Evolutionary conservation across 148 eudicot genomes (phyloP).

Genomic region (Chenopodium suecicum): DNA sequence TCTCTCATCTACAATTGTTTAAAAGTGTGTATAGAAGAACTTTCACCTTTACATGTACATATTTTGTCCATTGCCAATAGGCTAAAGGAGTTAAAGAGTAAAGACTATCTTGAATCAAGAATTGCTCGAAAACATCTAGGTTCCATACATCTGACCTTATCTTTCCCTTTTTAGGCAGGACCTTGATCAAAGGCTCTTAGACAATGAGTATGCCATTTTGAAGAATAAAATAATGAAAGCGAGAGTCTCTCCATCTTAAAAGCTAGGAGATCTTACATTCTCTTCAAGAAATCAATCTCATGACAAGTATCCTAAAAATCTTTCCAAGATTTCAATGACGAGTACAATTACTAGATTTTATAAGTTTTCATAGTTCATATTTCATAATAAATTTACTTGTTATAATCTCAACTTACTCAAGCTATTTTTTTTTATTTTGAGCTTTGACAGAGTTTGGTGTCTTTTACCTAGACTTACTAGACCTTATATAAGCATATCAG

Average conservation of each 20-base stretch:
- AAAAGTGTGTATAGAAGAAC: too few relatives aligned
- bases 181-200: background rate
- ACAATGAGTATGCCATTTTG: background rate
- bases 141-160: background rate
- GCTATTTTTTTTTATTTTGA: too few relatives aligned
- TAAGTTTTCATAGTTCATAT: too few relatives aligned
- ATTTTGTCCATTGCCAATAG: too few relatives aligned
- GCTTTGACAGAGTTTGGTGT: background rate
- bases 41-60: too few relatives aligned
- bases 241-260: background rate
- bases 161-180: background rate
- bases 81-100: too few relatives aligned
- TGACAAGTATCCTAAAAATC: too few relatives aligned
- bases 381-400: too few relatives aligned
- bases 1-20: background rate
- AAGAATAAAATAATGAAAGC: background rate
- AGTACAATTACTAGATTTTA: background rate
- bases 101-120: background rate
- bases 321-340: background rate
- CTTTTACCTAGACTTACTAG: background rate
- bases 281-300: too few relatives aligned
- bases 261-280: too few relatives aligned
- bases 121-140: background rate
- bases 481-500: too few relatives aligned
- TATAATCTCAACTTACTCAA: background rate